phyloP scores from a whole-genome alignment of 1,284 basidiomycete species.

The Ustilago lituana region DNA sequence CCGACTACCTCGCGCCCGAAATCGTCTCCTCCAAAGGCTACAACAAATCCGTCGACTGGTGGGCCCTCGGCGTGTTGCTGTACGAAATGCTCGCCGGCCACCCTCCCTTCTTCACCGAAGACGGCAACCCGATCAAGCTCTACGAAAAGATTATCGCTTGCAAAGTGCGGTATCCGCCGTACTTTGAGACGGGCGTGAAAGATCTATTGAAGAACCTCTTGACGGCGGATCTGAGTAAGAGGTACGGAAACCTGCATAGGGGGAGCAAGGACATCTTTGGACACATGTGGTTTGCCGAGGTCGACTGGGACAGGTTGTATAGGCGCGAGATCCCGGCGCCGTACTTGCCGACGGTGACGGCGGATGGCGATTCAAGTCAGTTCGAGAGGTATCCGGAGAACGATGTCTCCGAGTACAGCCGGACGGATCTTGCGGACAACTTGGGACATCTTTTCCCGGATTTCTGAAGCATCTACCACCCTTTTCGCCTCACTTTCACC shows the following conservation, averaged over 20 bases:
- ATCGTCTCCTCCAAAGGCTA: conserved; percentile 86
- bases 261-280: conserved; percentile 95
- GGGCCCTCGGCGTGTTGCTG: conserved; percentile 89
- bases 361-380: conserved; percentile 68
- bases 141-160: conserved; percentile 94
- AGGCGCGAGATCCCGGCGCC: conserved; percentile 93
- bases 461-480: too few species aligned
- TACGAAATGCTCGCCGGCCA: conserved; percentile 72
- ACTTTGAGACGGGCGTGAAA: conserved; percentile 81
- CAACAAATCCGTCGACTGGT: conserved; percentile 99
- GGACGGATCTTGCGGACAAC: conserved; percentile 55
- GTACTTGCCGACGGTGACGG: conserved; percentile 76
- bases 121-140: conserved; percentile 76
- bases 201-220: conserved; percentile 90
- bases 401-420: conserved; percentile 60
- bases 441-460: conserved; percentile 62
- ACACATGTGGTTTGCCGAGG: conserved; percentile 96
- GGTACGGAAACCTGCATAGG: conserved; percentile 89
- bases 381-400: conserved; percentile 63
- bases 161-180: conserved; percentile 86
- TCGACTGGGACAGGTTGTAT: conserved; percentile 88
- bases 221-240: conserved; percentile 86
- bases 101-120: conserved; percentile 69
- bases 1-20: conserved; percentile 78
- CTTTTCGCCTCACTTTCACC: too few species aligned